Base-by-base conservation (phyloP, 768 basidiomycete species). In the Nidularia sp. region DNA sequence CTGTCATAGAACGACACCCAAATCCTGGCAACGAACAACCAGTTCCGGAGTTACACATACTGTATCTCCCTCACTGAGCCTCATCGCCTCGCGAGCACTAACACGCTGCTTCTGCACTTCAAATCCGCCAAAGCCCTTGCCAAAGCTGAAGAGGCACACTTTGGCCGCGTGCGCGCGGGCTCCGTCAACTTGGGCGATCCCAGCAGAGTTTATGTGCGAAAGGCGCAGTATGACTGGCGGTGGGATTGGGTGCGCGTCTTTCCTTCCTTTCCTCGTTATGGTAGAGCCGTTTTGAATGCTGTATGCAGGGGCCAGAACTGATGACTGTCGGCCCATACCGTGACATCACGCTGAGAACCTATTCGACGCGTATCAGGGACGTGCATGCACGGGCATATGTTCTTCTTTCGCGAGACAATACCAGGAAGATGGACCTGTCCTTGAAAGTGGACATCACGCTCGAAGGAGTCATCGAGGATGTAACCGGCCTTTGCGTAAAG, bases 291-390 rank as follows among this genome's bases (percentile, higher is more conserved):
- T 2, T 4, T 29, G 25, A 39, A 34, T 33, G 25, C 25, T 29
- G 18, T 47, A 43, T 43, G 35, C 32, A 57, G 87, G 88, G 92
- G 50, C 94, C 93, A 22, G 67, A 93, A 15, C 66, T 96, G 34
- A 87, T 96, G 85, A 93, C 90, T 4, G 71, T 79, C 43, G 95
- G 93, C 10, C 93, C 93, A 25, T 96, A 90, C 91, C 88, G 86
- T 58, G 86, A 89, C 3, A 75, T 96, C 51, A 70, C 62, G 15
- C 75, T 96, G 9, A 83, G 95, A 53, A 70, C 77, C 0, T 96
- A 93, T 68, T 62, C 73, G 8, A 70, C 75, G 34, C 78, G 84
- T 49, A 80, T 96, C 51, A 65, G 68, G 4, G 86, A 92, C 50
- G 62, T 93, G 47, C 82, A 85, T 55, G 71, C 89, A 54, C 80